phyloP scores from a whole-genome alignment of 208 protist species.

The Wallacemonas sp. region DNA sequence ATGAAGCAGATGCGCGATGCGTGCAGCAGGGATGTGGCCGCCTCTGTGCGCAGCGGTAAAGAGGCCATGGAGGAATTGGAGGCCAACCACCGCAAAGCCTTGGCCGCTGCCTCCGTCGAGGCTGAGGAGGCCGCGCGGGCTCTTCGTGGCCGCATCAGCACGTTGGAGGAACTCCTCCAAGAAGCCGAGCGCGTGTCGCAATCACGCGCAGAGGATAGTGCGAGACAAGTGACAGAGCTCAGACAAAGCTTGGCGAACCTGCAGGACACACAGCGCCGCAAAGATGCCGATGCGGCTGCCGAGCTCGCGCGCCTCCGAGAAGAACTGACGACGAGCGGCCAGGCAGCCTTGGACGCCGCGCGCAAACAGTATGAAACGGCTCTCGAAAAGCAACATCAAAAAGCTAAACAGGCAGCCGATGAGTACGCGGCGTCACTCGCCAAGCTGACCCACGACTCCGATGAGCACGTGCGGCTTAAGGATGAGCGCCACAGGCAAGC shows the following conservation, averaged over 20 bases:
- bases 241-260: neutral
- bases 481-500: constrained; percentile 17
- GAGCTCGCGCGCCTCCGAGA: constrained; percentile 17
- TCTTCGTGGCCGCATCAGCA: constrained; percentile 5
- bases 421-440: constrained; percentile 10
- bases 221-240: constrained; percentile 12
- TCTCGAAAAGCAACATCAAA: constrained; percentile 24
- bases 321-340: constrained; percentile 14
- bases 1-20: constrained; percentile 20
- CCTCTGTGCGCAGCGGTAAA: constrained; percentile 12
- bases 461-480: constrained; percentile 10
- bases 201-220: constrained; percentile 9
- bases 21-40: constrained; percentile 10
- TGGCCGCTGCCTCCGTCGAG: neutral
- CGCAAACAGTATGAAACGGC: constrained; percentile 18
- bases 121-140: constrained; percentile 15
- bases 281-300: constrained; percentile 10
- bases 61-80: constrained; percentile 20
- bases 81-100: constrained; percentile 15
- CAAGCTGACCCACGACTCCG: constrained; percentile 14
- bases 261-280: neutral
- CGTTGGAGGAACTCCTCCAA: constrained; percentile 14
- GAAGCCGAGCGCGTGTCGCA: constrained; percentile 7
- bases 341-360: constrained; percentile 22
- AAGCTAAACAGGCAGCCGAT: constrained; percentile 18